phyloP scores from a whole-genome alignment of 2,329 filamentous ascomycete genomes.

The Penicillium italicum region DNA sequence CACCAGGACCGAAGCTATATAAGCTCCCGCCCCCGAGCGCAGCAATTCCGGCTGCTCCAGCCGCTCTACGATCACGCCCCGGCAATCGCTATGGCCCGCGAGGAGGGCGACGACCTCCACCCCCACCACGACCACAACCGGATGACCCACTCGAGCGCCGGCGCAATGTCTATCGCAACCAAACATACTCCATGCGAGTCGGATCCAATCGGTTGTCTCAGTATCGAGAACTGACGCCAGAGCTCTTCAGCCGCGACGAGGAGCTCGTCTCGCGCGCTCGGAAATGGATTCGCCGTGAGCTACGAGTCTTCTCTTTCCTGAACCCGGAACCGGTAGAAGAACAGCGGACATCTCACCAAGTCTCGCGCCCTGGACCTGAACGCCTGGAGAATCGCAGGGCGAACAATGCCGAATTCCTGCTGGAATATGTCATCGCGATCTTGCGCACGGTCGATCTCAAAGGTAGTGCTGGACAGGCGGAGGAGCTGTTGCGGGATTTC shows the following conservation, averaged over 20 bases:
- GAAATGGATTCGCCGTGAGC: slow-evolving; percentile 76
- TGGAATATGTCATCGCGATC: slow-evolving; percentile 82
- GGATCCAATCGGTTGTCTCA: slow-evolving; percentile 75
- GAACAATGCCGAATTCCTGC: slow-evolving; percentile 75
- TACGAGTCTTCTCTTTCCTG: slow-evolving; percentile 77
- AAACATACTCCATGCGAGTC: slow-evolving; percentile 74
- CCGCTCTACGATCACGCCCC: slow-evolving; percentile 3
- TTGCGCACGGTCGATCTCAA: slow-evolving; percentile 79
- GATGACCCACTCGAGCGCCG: slow-evolving; percentile 57
- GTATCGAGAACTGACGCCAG: slow-evolving; percentile 70
- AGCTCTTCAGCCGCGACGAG: slow-evolving; percentile 60
- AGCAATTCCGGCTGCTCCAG: slow-evolving; percentile 11
- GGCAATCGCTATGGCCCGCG: slow-evolving; percentile 14
- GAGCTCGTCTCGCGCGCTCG: slow-evolving; percentile 72
- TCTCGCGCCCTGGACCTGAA: slow-evolving; percentile 29
- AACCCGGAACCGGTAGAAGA: slow-evolving; percentile 35
- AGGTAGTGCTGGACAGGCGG: slow-evolving; percentile 71
- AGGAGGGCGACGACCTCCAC: slow-evolving; percentile 21
- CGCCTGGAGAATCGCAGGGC: slow-evolving; percentile 47
- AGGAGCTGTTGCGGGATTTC: slow-evolving; percentile 74
- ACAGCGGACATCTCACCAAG: slow-evolving; percentile 12
- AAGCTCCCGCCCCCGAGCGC: slow-evolving; percentile 41
- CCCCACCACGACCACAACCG: slow-evolving; percentile 29
- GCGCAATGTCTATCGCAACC: slow-evolving; percentile 67
- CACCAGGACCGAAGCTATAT: slow-evolving; percentile 57